Conservation (phyloP, 2,329 filamentous ascomycete species). For the Diaporthe sp. region DNA sequence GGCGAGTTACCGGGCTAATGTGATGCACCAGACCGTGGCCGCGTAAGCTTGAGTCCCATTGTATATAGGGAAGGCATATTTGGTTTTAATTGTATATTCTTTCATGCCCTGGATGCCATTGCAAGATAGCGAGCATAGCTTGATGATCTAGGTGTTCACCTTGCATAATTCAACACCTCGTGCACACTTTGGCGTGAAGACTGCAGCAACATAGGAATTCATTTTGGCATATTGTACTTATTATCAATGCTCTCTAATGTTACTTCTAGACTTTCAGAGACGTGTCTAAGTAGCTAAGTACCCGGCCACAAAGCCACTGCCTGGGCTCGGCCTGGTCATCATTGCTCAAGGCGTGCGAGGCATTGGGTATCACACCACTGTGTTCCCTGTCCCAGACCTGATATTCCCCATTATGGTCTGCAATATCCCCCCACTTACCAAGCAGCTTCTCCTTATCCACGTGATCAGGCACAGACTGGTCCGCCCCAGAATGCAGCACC, state of each 20-base stretch:
- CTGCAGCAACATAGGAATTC: not conserved
- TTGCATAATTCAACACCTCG: too few species aligned
- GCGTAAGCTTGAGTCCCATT: not conserved
- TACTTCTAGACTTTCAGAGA: not conserved
- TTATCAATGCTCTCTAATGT: not conserved
- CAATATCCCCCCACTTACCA: conserved; percentile 57
- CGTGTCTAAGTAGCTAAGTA: conserved; percentile 42
- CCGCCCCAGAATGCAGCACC: conserved; percentile 60
- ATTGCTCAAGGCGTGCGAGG: conserved; percentile 63
- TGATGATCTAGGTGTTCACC: too few species aligned
- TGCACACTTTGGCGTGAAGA: too few species aligned
- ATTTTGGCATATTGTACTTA: not conserved
- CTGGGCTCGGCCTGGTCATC: conserved; percentile 60
- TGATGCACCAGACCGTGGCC: conserved; percentile 51
- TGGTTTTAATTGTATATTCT: not conserved
- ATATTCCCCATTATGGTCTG: conserved; percentile 51
- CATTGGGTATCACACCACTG: conserved; percentile 62
- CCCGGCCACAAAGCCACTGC: conserved; percentile 42
- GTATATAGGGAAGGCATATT: not conserved
- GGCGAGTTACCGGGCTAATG: conserved; percentile 50
- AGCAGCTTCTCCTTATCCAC: conserved; percentile 60
- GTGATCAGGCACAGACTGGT: conserved; percentile 59
- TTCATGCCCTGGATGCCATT: too few species aligned
- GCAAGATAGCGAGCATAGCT: too few species aligned
- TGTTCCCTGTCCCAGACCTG: conserved; percentile 61